These are phyloP conservation scores for Stemphylium lycopersici DNA, from an alignment of 2,329 filamentous ascomycete genomes.

Conservation along the genomic window DNA sequence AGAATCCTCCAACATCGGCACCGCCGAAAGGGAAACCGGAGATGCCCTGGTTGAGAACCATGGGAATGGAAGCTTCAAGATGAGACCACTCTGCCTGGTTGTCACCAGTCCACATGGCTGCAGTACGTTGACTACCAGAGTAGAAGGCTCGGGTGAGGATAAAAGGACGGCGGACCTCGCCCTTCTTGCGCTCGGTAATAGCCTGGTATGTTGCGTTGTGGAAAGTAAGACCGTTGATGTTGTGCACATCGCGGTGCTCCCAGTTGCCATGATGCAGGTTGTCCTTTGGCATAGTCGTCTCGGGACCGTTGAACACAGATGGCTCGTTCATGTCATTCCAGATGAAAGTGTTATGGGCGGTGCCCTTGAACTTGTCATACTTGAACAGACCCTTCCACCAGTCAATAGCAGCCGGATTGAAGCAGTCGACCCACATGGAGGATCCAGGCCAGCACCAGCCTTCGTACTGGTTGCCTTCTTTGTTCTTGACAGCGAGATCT, in stretches of 20 bases:
- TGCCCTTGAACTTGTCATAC: constrained; percentile 86
- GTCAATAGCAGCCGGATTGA: constrained; percentile 86
- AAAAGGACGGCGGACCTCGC: constrained; percentile 84
- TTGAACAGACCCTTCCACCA: constrained; percentile 94
- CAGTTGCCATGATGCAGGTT: constrained; percentile 89
- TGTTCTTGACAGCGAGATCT: constrained; percentile 84
- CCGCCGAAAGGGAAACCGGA: constrained; percentile 92
- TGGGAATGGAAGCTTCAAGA: constrained; percentile 85
- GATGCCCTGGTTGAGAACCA: constrained; percentile 92
- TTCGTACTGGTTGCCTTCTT: constrained; percentile 86
- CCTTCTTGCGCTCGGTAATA: constrained; percentile 81
- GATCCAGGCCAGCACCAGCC: constrained; percentile 99
- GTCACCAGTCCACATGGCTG: constrained; percentile 99
- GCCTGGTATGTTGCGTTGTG: constrained; percentile 93
- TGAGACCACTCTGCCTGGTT: constrained; percentile 95
- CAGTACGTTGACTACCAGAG: constrained; percentile 84
- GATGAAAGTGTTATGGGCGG: constrained; percentile 83
- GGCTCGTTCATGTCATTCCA: constrained; percentile 99
- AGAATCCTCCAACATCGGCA: constrained; percentile 97
- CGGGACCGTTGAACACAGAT: constrained; percentile 96
- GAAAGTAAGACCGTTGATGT: constrained; percentile 93
- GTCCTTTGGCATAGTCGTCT: constrained; percentile 98
- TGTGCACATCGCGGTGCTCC: constrained; percentile 97
- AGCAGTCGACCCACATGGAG: constrained; percentile 94
- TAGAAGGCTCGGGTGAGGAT: constrained; percentile 92